Evolutionary conservation across 441 rosid genomes (phyloP).

Genomic region (Omphalea diandra): DNA sequence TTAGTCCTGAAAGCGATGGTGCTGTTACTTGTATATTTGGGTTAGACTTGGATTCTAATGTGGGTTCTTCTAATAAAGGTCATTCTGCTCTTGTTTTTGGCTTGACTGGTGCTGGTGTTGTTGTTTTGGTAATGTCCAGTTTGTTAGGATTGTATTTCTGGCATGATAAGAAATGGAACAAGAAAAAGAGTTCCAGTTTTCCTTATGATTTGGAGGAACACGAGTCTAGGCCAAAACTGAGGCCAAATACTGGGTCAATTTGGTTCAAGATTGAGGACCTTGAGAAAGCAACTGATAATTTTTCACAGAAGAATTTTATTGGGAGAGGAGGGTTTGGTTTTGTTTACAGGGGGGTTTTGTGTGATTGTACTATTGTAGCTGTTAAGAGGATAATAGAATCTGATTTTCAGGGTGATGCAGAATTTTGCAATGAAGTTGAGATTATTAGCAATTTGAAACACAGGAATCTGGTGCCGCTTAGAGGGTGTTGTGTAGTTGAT

Average conservation of each 20-base stretch:
- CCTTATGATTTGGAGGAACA: constrained; percentile 43
- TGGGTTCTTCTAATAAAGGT: too few species aligned
- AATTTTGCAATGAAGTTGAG: too few species aligned
- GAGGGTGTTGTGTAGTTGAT: constrained; percentile 67
- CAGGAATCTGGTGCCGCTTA: too few species aligned
- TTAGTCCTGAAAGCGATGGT: constrained; percentile 71
- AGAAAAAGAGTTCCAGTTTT: constrained; percentile 22
- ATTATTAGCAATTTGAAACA: too few species aligned
- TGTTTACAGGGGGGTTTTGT: constrained; percentile 87
- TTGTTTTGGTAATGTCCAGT: constrained; percentile 42
- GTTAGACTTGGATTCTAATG: too few species aligned
- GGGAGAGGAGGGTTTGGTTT: too few species aligned
- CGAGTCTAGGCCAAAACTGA: constrained; percentile 52
- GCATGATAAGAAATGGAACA: constrained; percentile 41
- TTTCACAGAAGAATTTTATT: constrained; percentile 64
- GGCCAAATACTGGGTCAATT: constrained; percentile 81
- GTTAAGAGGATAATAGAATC: too few species aligned
- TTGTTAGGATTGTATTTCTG: constrained; percentile 55
- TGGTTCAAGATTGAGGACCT: constrained; percentile 80
- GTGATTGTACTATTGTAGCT: constrained; percentile 72
- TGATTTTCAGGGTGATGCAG: too few species aligned
- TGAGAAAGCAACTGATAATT: too few species aligned
- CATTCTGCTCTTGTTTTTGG: constrained; percentile 52
- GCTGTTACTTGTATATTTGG: too few species aligned
- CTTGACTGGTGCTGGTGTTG: constrained; percentile 53